Base-by-base conservation (phyloP, 208 protist species). In the Crithidia sp. region DNA sequence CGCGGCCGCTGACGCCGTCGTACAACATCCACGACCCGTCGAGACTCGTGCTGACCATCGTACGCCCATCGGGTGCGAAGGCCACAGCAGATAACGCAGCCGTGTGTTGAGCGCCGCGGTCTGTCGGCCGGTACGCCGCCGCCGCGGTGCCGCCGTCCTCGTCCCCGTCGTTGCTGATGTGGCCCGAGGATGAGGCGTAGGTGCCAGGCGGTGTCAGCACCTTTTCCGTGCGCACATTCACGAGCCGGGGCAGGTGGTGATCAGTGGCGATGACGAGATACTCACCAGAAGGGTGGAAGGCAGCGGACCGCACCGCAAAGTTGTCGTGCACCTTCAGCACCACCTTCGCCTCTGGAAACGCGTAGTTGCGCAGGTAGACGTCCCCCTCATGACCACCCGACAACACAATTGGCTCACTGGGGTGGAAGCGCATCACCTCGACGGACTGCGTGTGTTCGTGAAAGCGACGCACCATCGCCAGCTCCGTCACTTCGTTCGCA, bases 401-500 rank as follows among this genome's bases (percentile, higher is more conserved):
- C 5, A 94, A 50, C 2, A 96, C 56, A 7, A 91, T 49, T 2
- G 89, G 85, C 14, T 80, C 52, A 6, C 76, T 81, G 13, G 93
- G 91, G 73, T 95, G 91, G 75, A 96, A 96, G 17, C 82, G 79
- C 67, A 93, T 83, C 1, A 91, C 81, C 72, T 96, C 89, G 5
- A 94, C 89, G 16, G 83, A 83, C 67, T 93, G 88, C 19, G 83
- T 80, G 59, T 93, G 86, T 13, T 90, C 91, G 65, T 86, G 79
- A 64, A 89, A 90, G 10, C 86, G 84, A 6, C 91, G 79, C 41
- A 88, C 88, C 59, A 85, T 85, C 9, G 91, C 70, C 7, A 96
- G 69, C 58, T 96, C 87, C 13, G 88, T 94, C 67, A 96, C 87
- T 79, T 96, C 90, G 61, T 93, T 96, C 13, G 78, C 87, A 60